Evolutionary conservation across 2,329 filamentous ascomycete genomes (phyloP).

Genomic region (Colletotrichum lindemuthianum): DNA sequence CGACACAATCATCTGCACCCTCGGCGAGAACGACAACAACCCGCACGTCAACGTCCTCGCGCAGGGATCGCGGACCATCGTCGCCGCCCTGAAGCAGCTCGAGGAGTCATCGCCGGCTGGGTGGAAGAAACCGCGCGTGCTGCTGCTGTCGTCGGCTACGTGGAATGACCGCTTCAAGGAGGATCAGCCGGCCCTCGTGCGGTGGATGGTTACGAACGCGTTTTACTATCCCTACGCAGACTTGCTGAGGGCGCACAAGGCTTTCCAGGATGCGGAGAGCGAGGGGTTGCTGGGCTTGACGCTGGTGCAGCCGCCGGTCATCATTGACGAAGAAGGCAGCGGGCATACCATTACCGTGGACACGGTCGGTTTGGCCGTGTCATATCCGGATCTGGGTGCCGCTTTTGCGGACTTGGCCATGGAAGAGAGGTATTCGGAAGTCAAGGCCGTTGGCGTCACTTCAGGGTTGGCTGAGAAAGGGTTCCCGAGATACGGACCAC

Average conservation of each 20-base stretch:
- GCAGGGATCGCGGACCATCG: constrained; percentile 11
- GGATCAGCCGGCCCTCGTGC: neutral
- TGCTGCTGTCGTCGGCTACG: constrained; percentile 23
- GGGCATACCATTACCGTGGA: constrained; percentile 18
- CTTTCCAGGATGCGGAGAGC: constrained; percentile 5
- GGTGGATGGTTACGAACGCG: constrained; percentile 18
- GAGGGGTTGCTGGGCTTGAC: constrained; percentile 3
- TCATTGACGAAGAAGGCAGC: constrained; percentile 24
- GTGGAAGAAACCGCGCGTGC: constrained; percentile 12
- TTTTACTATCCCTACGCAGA: constrained; percentile 31
- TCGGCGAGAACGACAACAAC: constrained; percentile 29
- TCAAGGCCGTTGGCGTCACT: constrained; percentile 9
- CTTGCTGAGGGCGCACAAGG: constrained; percentile 15
- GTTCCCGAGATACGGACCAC: constrained; percentile 9
- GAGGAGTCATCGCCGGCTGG: neutral
- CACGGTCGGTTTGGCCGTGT: constrained; percentile 1
- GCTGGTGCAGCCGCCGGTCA: constrained; percentile 26
- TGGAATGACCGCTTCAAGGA: constrained; percentile 16
- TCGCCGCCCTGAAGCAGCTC: constrained; percentile 13
- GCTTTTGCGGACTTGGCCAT: constrained; percentile 25
- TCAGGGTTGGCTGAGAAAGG: constrained; percentile 4
- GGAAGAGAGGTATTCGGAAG: constrained; percentile 2
- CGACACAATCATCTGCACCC: constrained; percentile 25
- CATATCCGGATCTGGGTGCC: constrained; percentile 25
- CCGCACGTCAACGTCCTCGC: constrained; percentile 13